Evolutionary conservation across 163 green algal genomes (phyloP), one percentile per base, ranked within the genome.

Genomic region (Scenedesmus sp.): DNA sequence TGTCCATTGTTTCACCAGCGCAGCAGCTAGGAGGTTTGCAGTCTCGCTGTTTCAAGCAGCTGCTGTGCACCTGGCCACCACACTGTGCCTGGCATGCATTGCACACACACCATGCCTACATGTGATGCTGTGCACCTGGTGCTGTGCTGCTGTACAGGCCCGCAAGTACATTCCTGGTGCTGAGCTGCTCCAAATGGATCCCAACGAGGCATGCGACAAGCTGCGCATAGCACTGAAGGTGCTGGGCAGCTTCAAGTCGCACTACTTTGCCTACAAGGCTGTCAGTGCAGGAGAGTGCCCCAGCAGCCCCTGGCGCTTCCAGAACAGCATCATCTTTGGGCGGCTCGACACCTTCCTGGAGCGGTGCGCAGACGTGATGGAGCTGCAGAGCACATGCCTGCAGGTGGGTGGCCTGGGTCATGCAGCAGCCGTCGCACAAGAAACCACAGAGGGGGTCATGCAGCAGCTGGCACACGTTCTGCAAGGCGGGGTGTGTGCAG

Each of bases 261-360:
- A 96, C 91, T 99, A 98, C 95, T 96, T 97, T 88, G 96, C 97
- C 86, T 98, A 98, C 94, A 97, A 96, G 81, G 86, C 88, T 0
- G 86, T 87, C 37, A 94, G 91, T 59, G 40, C 85, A 37, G 85
- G 81, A 7, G 94, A 97, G 86, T 94, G 70, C 26, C 95, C 96
- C 13, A 89, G 94, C 44, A 97, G 96, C 88, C 96, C 96, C 0
- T 99, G 97, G 97, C 95, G 95, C 68, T 97, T 99, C 91, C 96
- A 98, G 91, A 98, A 96, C 90, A 94, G 70, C 61, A 95, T 94
- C 5, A 90, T 98, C 9, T 99, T 99, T 94, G 93, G 83, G 9
- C 93, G 96, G 15, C 96, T 99, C 26, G 97, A 99, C 70, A 89
- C 86, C 0, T 98, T 98, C 93, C 87, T 98, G 87, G 95, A 97